phyloP scores from a whole-genome alignment of 2,329 filamentous ascomycete genomes.

The Colletotrichum tofieldiae region DNA sequence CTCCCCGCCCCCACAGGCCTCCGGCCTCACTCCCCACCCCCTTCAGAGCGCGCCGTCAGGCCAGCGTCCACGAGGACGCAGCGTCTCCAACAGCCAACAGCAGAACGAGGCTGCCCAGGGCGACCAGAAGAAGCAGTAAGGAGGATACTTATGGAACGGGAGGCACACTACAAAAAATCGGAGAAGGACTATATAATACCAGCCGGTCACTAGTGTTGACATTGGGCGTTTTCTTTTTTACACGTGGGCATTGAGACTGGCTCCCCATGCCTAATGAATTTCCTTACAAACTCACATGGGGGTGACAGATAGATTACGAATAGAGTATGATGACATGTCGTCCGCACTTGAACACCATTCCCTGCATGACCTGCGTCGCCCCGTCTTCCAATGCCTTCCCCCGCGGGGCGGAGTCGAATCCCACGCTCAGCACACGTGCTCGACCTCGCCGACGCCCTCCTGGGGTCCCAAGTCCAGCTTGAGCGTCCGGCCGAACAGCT shows the following conservation, averaged over 20 bases:
- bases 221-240: slow-evolving; percentile 4
- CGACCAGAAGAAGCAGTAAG: slow-evolving; percentile 26
- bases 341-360: slow-evolving; percentile 45
- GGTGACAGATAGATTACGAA: slow-evolving; percentile 38
- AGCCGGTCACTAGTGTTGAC: slow-evolving; percentile 27
- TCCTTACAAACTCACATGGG: slow-evolving; percentile 21
- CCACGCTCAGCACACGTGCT: slow-evolving; percentile 79
- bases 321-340: slow-evolving; percentile 42
- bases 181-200: slow-evolving; percentile 25
- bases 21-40: slow-evolving; percentile 25
- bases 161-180: slow-evolving; percentile 3
- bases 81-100: slow-evolving; percentile 37
- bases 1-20: slow-evolving; percentile 12
- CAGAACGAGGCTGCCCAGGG: slow-evolving; percentile 14
- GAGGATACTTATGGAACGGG: background rate
- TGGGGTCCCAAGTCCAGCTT: slow-evolving; percentile 83
- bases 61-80: slow-evolving; percentile 38
- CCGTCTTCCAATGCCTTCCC: background rate
- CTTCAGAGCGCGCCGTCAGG: slow-evolving; percentile 37
- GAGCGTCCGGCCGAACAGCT: slow-evolving; percentile 85
- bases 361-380: slow-evolving; percentile 25
- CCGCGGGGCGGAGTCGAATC: background rate
- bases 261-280: slow-evolving; percentile 40
- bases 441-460: slow-evolving; percentile 74
- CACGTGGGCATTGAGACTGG: slow-evolving; percentile 41